Base-by-base conservation (phyloP, 441 rosid genomes). In the Pelargonium fulgidum region DNA sequence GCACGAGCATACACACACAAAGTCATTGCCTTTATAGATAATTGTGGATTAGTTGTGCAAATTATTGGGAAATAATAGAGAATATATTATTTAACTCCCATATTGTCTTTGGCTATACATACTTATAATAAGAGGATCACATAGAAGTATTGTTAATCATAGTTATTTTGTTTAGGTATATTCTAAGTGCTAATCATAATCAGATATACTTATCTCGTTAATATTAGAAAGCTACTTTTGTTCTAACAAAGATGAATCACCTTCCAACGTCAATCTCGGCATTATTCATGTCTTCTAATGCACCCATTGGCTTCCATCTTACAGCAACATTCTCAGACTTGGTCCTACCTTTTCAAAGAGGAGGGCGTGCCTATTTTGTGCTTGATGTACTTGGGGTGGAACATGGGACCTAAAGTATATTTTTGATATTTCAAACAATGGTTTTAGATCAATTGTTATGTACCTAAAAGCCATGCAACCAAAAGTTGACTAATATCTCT, bases 351-450 rank as follows among this genome's bases (percentile, higher is more conserved):
- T n/a, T 12, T 48, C 54, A 3, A 11, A 11, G 54, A 11, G 19
- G 20, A 52, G 59, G 59, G 59, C 59, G 8, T 52, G 59, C 59
- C 59, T 52, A 52, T 52, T 52, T 52, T 52, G 59, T 48, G 54
- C 54, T 48, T 48, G 54, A 48, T 48, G 10, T 48, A 12, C 16
- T 48, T 48, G 16, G 54, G 54, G 54, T 4, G 14, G 5, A 11
- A 48, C 16, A 11, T 48, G 16, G 54, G 54, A 16, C 54, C 54
- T 11, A 11, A 48, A 48, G 16, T 39, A 39, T 39, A 39, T 39
- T 7, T 39, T 1, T 39, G 42, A 39, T 39, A 39, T 39, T 39
- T 39, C 7, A 39, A 39, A 39, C 42, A 39, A 39, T 7, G 42
- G 42, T 39, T 39, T 39, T 7, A 9, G 10, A 39, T 39, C 42